Conservation (phyloP, 2,329 filamentous ascomycete genomes). For the Arthrobotrys sphaeroides region DNA sequence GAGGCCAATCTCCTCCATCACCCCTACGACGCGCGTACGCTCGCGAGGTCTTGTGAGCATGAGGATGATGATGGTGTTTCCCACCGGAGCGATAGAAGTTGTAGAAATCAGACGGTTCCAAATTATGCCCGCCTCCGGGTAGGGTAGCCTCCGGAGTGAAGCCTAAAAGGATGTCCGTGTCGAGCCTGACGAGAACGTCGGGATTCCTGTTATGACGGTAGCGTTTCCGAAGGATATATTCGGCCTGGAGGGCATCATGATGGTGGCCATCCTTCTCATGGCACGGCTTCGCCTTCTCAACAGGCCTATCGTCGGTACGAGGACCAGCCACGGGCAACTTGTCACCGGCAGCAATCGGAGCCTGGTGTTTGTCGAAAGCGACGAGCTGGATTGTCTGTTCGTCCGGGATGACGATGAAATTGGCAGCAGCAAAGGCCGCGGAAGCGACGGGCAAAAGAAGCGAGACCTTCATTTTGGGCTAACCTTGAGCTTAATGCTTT, state of each 20-base stretch:
- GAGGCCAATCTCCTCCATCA: constrained; percentile 15
- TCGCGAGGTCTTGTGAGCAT: not conserved
- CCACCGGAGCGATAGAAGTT: constrained; percentile 24
- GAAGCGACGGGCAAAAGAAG: constrained; percentile 44
- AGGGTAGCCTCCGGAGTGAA: not conserved
- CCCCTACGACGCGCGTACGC: not conserved
- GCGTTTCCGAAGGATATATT: constrained; percentile 29
- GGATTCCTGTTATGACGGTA: not conserved
- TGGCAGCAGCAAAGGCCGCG: constrained; percentile 38
- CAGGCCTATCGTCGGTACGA: constrained; percentile 9
- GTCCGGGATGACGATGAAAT: constrained; percentile 39
- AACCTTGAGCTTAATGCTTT: not conserved
- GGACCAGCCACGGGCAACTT: not conserved
- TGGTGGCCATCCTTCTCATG: constrained; percentile 5
- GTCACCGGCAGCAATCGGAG: constrained; percentile 41
- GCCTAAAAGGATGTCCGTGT: constrained; percentile 3
- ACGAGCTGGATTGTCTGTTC: constrained; percentile 25
- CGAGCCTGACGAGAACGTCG: not conserved
- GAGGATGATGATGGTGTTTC: constrained; percentile 5
- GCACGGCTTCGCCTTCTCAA: not conserved
- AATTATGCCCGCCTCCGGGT: not conserved
- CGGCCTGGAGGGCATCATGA: constrained; percentile 6
- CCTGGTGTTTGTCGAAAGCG: constrained; percentile 29
- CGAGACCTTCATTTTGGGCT: constrained; percentile 50
- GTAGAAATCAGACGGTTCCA: not conserved